phyloP scores from a whole-genome alignment of 768 basidiomycete species.

The Postia placenta region DNA sequence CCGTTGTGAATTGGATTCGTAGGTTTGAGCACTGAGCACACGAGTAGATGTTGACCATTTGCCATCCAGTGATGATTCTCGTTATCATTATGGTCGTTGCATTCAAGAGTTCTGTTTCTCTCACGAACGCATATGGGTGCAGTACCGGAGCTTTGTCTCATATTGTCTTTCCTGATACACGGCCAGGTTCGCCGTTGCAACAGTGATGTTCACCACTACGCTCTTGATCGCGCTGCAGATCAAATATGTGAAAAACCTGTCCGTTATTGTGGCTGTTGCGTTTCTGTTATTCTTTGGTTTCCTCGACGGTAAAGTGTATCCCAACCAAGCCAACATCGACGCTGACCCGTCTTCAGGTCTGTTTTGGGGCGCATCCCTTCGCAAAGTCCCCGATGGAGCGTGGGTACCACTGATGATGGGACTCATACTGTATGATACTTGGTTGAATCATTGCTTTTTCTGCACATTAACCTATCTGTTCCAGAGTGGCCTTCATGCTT shows the following conservation, averaged over 20 bases:
- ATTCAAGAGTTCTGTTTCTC: slow-evolving; percentile 45
- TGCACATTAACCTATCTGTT: neutral
- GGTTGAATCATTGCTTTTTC: neutral
- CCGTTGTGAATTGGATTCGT: slow-evolving; percentile 52
- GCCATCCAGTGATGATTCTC: slow-evolving; percentile 36
- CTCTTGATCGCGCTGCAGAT: slow-evolving; percentile 53
- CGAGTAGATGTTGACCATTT: slow-evolving; percentile 1
- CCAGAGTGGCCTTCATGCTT: slow-evolving; percentile 40
- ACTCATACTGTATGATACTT: slow-evolving; percentile 33
- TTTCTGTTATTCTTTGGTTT: slow-evolving; percentile 57
- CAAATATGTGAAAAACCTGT: slow-evolving; percentile 45
- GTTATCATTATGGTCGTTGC: slow-evolving; percentile 50
- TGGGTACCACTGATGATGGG: slow-evolving; percentile 65
- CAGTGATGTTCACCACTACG: slow-evolving; percentile 60
- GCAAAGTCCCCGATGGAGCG: slow-evolving; percentile 57
- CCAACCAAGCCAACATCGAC: neutral
- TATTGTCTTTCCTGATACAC: neutral
- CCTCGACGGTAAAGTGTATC: slow-evolving; percentile 39
- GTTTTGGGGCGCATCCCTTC: slow-evolving; percentile 61
- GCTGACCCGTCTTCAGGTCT: slow-evolving; percentile 24
- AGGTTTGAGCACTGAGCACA: slow-evolving; percentile 9
- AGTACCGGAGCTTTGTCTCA: neutral
- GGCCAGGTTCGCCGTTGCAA: slow-evolving; percentile 55
- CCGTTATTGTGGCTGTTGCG: slow-evolving; percentile 33
- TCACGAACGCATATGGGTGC: slow-evolving; percentile 50